phyloP scores from a whole-genome alignment of 2,329 filamentous ascomycete species.

The Ophiostoma ips region DNA sequence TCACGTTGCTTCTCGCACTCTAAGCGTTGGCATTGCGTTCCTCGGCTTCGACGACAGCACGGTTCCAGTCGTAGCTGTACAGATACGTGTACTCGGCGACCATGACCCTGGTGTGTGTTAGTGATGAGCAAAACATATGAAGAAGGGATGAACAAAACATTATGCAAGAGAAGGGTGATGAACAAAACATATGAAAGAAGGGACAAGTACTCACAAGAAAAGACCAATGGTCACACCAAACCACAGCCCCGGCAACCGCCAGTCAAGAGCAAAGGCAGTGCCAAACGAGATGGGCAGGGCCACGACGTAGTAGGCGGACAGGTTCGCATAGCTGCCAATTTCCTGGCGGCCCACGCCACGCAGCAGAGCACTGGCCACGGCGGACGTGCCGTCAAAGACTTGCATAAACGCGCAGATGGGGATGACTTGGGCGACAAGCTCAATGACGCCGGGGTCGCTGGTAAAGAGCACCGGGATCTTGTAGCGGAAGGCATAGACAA shows the following conservation, averaged over 20 bases:
- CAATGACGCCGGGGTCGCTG: slow-evolving; percentile 54
- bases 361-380: slow-evolving; percentile 71
- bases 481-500: slow-evolving; percentile 55
- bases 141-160: neutral
- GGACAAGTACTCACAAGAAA: slow-evolving; percentile 32
- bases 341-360: slow-evolving; percentile 79
- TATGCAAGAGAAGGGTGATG: too few species aligned
- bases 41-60: slow-evolving; percentile 38
- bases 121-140: neutral
- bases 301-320: slow-evolving; percentile 75
- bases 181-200: slow-evolving; percentile 4
- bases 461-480: slow-evolving; percentile 69
- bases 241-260: slow-evolving; percentile 75
- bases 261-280: slow-evolving; percentile 61
- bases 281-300: slow-evolving; percentile 74
- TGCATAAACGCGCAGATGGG: slow-evolving; percentile 82
- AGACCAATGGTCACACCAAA: slow-evolving; percentile 61
- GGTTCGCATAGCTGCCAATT: slow-evolving; percentile 77
- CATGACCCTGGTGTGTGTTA: slow-evolving; percentile 26
- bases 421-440: slow-evolving; percentile 53
- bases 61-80: slow-evolving; percentile 37
- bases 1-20: neutral
- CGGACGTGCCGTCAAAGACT: slow-evolving; percentile 69
- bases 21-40: slow-evolving; percentile 27
- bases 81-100: slow-evolving; percentile 41